Base-by-base conservation (phyloP, 768 basidiomycete genomes). In the Mycena filopes region DNA sequence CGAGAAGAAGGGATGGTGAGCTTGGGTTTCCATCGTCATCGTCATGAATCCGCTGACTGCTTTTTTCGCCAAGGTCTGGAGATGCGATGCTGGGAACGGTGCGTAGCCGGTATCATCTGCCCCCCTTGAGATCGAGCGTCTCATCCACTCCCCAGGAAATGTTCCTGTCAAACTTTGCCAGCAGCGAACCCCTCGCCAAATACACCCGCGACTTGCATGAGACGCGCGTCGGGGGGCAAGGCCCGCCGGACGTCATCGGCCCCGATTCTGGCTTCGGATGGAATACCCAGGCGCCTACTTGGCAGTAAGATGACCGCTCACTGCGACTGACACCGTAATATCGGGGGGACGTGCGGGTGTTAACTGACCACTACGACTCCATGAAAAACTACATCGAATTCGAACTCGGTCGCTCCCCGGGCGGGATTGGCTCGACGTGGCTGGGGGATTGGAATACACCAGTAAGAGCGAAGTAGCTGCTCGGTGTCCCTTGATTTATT, bases 391-490 rank as follows among this genome's bases (percentile, higher is more conserved):
- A 75, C 43, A 69, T 75, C 12, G 60, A 64, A 16, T 74, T 74
- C 42, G 73, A 75, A 48, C 70, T 75, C 3, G 70, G 56, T 7
- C 73, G 73, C 15, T 75, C 74, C 9, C 72, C 73, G 7, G 70
- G 70, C 16, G 69, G 68, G 25, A 75, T 75, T 25, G 72, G 70
- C 1, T 45, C 57, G 4, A 72, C 73, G 18, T 49, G 64, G 51
- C 46, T 75, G 36, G 75, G 73, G 82, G 76, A 75, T 83, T 82
- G 29, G 83, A 74, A 63, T 78, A 81, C 41, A 81, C 85, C 42
- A 78, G 83, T 73, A 18, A 85, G 88, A 51, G 73, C 82, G 86
- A 84, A 28, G 82, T 81, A 16, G 79, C 75, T 2, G 31, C 8
- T 31, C 8, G 3, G 26, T 28, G 8, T 8, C 3, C 20, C 18